phyloP scores from a whole-genome alignment of 306 rosid species.

The Dalbergia cochinchinensis region DNA sequence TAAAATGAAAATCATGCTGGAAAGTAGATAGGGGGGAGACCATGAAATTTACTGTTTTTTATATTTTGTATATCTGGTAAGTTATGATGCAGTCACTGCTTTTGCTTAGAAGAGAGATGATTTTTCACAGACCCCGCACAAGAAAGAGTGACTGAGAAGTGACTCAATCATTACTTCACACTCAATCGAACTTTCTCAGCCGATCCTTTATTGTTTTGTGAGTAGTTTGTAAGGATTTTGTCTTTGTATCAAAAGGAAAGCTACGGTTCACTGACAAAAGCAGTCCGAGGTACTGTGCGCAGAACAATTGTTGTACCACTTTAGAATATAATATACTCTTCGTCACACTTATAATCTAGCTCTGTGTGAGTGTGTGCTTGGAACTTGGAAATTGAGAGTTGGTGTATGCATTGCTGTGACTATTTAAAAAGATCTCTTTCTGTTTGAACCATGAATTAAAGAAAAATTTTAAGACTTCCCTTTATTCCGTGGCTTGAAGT shows the following conservation, averaged over 20 bases:
- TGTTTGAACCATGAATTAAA: not conserved
- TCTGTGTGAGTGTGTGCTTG: not conserved
- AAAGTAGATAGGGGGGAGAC: not conserved
- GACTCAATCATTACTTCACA: not conserved
- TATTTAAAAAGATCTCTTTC: not conserved
- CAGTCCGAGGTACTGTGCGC: not conserved
- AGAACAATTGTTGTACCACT: not conserved
- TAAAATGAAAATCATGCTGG: not conserved
- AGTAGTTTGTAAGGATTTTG: not conserved
- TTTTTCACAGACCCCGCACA: not conserved
- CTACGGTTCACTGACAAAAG: not conserved
- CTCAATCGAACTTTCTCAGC: not conserved
- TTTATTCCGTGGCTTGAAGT: not conserved
- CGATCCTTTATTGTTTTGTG: not conserved
- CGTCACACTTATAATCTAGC: not conserved
- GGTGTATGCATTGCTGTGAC: not conserved
- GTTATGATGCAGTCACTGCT: not conserved
- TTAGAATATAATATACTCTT: not conserved
- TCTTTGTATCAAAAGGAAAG: too few relatives aligned
- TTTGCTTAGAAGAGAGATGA: not conserved
- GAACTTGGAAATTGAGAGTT: constrained; percentile 3
- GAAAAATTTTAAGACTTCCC: not conserved
- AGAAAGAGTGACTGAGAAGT: not conserved
- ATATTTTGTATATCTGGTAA: not conserved
- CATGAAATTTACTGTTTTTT: not conserved